Evolutionary conservation across 306 rosid species (phyloP).

Genomic region (Geum urbanum): DNA sequence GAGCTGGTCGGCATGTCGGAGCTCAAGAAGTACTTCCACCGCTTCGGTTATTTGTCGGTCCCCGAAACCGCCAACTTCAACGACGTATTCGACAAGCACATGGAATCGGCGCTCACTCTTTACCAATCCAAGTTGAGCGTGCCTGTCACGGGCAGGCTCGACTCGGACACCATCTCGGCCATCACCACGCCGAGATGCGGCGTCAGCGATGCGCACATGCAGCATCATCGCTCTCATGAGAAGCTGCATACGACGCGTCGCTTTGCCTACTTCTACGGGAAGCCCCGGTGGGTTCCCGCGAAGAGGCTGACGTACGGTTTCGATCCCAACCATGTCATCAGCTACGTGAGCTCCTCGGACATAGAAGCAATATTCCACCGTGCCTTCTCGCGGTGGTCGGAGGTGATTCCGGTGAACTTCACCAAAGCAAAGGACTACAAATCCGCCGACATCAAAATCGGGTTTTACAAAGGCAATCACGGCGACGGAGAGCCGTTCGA

Average conservation of each 20-base stretch:
- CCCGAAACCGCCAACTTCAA: conserved; percentile 41
- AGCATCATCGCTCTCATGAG: not conserved
- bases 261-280: conserved; percentile 67
- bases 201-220: conserved; percentile 39
- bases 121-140: conserved; percentile 69
- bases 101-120: conserved; percentile 57
- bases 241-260: conserved; percentile 38
- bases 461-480: conserved; percentile 72
- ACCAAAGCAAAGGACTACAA: conserved; percentile 37
- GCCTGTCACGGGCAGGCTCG: conserved; percentile 64
- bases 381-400: conserved; percentile 71
- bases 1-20: conserved; percentile 65
- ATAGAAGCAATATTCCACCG: conserved; percentile 45
- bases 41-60: conserved; percentile 69
- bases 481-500: conserved; percentile 95
- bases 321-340: conserved; percentile 44
- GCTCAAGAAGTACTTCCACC: conserved; percentile 71
- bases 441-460: conserved; percentile 66
- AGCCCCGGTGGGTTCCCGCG: conserved; percentile 73
- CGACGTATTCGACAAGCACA: conserved; percentile 52
- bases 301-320: conserved; percentile 64
- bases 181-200: conserved; percentile 88
- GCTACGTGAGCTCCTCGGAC: conserved; percentile 42
- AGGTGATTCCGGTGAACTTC: conserved; percentile 79
- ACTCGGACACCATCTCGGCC: conserved; percentile 53